Conservation (phyloP, 129 eudicot species). For the Artemisia argyi region DNA sequence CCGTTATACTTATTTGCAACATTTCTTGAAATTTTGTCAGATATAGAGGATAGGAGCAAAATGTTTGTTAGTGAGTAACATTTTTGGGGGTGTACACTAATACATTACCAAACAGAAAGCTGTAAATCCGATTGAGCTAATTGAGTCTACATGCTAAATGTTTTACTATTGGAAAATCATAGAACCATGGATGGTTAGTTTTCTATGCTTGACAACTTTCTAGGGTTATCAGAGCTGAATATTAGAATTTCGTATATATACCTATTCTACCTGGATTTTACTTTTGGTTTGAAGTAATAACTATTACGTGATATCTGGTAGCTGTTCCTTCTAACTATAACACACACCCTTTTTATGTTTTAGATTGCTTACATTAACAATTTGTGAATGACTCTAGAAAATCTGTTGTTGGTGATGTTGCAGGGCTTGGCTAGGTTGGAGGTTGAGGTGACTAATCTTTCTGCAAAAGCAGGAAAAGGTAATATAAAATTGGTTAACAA, state of each 20-base stretch:
- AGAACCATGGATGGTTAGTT: too few species aligned
- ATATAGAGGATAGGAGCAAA: too few species aligned
- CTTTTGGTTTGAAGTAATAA: conserved; percentile 7
- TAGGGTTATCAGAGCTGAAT: background rate
- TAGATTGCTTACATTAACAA: background rate
- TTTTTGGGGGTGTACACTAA: too few species aligned
- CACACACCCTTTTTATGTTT: conserved; percentile 14
- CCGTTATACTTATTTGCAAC: too few species aligned
- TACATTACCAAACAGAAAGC: too few species aligned
- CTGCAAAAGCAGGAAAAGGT: conserved; percentile 99
- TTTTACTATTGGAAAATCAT: too few species aligned
- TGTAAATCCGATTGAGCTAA: too few species aligned
- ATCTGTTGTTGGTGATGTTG: conserved; percentile 11
- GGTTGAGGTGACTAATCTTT: conserved; percentile 96
- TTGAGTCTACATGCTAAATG: too few species aligned
- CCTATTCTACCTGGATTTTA: conserved; percentile 1
- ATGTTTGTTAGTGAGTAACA: too few species aligned
- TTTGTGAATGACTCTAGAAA: conserved; percentile 12
- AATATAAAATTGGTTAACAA: conserved; percentile 16
- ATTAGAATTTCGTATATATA: background rate
- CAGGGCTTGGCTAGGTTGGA: conserved; percentile 93
- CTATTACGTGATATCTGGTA: conserved; percentile 2
- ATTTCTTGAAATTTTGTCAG: too few species aligned
- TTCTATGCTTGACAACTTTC: background rate
- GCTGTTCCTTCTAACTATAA: conserved; percentile 4